Conservation (phyloP, 1,284 basidiomycete genomes). For the Taiwanofungus camphoratus region DNA sequence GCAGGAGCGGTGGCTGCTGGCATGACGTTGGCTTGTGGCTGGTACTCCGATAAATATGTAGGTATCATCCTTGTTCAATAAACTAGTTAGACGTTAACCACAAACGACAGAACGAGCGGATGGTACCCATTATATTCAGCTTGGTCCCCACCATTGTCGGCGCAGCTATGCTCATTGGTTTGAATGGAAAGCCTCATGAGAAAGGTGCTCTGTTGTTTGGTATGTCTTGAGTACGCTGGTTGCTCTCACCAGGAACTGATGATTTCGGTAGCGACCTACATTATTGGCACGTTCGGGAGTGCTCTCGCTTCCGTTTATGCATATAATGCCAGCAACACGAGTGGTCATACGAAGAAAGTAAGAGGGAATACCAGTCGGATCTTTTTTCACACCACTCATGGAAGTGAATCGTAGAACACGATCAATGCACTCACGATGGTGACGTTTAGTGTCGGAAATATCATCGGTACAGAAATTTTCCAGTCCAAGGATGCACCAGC, state of each 20-base stretch:
- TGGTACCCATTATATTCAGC: constrained; percentile 53
- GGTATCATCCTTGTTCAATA: not conserved
- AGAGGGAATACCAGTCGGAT: not conserved
- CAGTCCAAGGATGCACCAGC: constrained; percentile 56
- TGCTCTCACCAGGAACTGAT: not conserved
- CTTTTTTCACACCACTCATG: constrained; percentile 36
- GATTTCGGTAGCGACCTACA: constrained; percentile 35
- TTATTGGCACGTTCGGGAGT: constrained; percentile 51
- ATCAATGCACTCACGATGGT: constrained; percentile 58
- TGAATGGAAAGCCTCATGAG: constrained; percentile 36
- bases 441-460: constrained; percentile 53
- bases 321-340: constrained; percentile 58
- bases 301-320: constrained; percentile 53
- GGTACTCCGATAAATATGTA: constrained; percentile 61
- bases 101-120: constrained; percentile 35
- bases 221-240: constrained; percentile 17
- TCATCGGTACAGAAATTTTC: constrained; percentile 58
- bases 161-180: constrained; percentile 49
- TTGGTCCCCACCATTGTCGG: constrained; percentile 57
- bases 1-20: constrained; percentile 43
- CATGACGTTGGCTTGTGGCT: constrained; percentile 50
- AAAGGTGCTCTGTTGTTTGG: constrained; percentile 53
- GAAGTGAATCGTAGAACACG: constrained; percentile 36
- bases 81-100: not conserved
- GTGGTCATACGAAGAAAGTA: constrained; percentile 58